Base-by-base conservation (phyloP, 208 protist species). In the Spongospora subterranea region DNA sequence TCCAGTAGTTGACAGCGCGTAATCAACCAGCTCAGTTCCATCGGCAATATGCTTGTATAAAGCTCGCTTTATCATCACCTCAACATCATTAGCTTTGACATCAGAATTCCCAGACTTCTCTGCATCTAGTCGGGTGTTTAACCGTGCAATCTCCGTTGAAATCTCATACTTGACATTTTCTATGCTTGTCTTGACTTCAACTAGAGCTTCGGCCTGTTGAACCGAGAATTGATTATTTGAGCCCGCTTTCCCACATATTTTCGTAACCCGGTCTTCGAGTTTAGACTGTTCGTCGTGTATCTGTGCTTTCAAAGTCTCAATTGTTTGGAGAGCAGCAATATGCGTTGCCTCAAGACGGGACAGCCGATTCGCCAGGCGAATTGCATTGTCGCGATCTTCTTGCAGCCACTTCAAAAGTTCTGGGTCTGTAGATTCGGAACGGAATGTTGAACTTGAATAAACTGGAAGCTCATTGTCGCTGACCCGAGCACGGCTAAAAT, bases 21-120 rank as follows among this genome's bases (percentile, higher is more conserved):
- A 82, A 43, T 82, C 71, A n/a, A 82, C 71, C 35, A 82, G 6
- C 40, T 82, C 71, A n/a, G 71, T 82, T 43, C 40, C 40, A 43
- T 82, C 71, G 13, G 71, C 71, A 35, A 82, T 6, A 43, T 45
- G 40, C n/a, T n/a, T 35, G 40, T 82, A 82, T 39, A 82, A n/a
- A 82, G 71, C 71, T 35, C 71, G 6, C 6, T 82, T n/a, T 6
- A 82, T 82, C 24, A 60, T 29, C 50, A 29, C 24, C 50, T 60
- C 50, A 24, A 60, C 50, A 60, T 60, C 24, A 24, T n/a, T n/a
- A n/a, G n/a, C n/a, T n/a, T n/a, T n/a, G n/a, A n/a, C n/a, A n/a
- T n/a, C n/a, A n/a, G n/a, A n/a, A n/a, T n/a, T n/a, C n/a, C n/a
- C n/a, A n/a, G n/a, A n/a, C n/a, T n/a, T n/a, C n/a, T n/a, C n/a